Evolutionary conservation across 2,329 filamentous ascomycete genomes (phyloP), one percentile per base, ranked within the genome.

Genomic region (Exserohilum rostratum): DNA sequence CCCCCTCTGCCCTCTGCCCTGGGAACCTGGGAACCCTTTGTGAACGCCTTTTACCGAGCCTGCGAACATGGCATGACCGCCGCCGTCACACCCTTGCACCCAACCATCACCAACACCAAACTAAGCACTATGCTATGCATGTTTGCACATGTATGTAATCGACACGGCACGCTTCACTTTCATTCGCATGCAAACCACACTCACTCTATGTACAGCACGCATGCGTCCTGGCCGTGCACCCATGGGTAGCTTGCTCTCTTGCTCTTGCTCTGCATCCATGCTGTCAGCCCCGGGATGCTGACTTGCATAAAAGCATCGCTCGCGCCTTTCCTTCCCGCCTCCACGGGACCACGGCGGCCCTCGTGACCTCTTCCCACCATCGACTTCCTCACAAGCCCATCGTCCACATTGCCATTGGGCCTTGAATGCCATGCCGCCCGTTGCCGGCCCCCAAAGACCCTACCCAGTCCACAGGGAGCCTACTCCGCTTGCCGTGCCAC

Each of bases 251-350:
- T n/a, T n/a, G n/a, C n/a, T n/a, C n/a, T n/a, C n/a, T n/a, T n/a
- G n/a, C n/a, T n/a, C n/a, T n/a, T n/a, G n/a, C n/a, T 54, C 47
- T 51, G 53, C 57, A 40, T 46, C 60, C 33, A 48, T 53, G 61
- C 61, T 12, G 60, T 64, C 61, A 65, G 64, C 58, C 34, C 65
- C 51, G 47, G 61, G 57, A 66, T 66, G 66, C 60, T 70, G 68
- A 69, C 67, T 65, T 61, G 68, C 67, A 69, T 70, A 18, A 40
- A 48, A 7, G 22, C 37, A 47, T 50, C 35, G 46, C 13, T 48
- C 42, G 27, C 53, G 52, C 52, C 50, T 46, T 58, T 61, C 22
- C 43, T 31, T 34, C 35, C 31, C 31, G 40, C 22, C n/a, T n/a
- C n/a, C n/a, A n/a, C n/a, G n/a, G n/a, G n/a, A n/a, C n/a, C n/a